Percentiles rank a stretch among this genome's conserved stretches.
These are phyloP conservation scores for Cantharellus cinnabarinus DNA, from an alignment of 768 basidiomycete species.

Conservation along the genomic window DNA sequence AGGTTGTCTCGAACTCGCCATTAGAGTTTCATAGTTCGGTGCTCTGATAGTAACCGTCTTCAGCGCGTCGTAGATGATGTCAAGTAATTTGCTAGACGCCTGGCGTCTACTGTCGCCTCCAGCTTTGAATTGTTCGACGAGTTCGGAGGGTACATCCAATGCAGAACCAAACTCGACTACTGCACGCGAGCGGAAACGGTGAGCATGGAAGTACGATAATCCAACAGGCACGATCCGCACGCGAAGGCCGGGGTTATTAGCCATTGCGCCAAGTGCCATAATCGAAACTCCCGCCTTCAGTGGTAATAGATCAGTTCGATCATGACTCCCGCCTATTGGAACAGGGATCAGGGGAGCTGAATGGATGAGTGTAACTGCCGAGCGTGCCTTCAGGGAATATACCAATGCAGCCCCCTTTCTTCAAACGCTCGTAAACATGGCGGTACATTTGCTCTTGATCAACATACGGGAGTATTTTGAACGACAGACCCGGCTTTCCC, in stretches of 20 bases:
- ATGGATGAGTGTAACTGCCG: not conserved
- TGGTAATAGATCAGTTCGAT: conserved; percentile 87
- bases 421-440: conserved; percentile 72
- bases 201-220: conserved; percentile 47
- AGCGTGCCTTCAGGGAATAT: conserved; percentile 89
- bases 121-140: conserved; percentile 75
- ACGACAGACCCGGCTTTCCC: conserved; percentile 45
- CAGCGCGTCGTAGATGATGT: conserved; percentile 78
- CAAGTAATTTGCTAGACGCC: conserved; percentile 72
- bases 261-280: conserved; percentile 98
- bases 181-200: conserved; percentile 83
- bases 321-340: conserved; percentile 81
- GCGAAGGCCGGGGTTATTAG: conserved; percentile 60
- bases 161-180: conserved; percentile 93
- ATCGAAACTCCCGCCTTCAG: conserved; percentile 94
- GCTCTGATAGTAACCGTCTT: conserved; percentile 93
- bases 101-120: conserved; percentile 79
- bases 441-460: conserved; percentile 93
- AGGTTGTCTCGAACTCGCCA: conserved; percentile 36
- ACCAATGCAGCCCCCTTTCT: conserved; percentile 75
- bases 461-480: conserved; percentile 69
- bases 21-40: conserved; percentile 93
- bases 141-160: conserved; percentile 73
- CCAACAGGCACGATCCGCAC: conserved; percentile 74
- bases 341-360: not conserved